phyloP scores from a whole-genome alignment of 2,329 filamentous ascomycete genomes.

The Coleophoma eucalyptorum region DNA sequence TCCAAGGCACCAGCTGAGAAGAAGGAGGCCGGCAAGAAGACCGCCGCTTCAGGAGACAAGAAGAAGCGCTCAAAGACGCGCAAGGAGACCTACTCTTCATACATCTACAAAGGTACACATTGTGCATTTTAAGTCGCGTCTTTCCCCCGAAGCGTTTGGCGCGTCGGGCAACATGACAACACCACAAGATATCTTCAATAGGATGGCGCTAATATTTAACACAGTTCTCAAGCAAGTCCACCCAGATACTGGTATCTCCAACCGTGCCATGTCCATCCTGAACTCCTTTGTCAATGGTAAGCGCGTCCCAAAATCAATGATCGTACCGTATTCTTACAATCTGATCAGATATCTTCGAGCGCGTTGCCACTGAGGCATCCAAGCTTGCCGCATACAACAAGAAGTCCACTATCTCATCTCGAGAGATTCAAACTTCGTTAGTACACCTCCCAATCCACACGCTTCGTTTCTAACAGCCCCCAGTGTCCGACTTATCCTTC shows the following conservation, averaged over 20 bases:
- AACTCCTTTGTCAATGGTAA: slow-evolving; percentile 99
- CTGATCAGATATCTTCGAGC: slow-evolving; percentile 92
- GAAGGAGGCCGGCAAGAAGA: slow-evolving; percentile 99
- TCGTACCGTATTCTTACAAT: slow-evolving; percentile 17
- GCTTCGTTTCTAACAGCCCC: background rate
- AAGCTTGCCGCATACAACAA: slow-evolving; percentile 99
- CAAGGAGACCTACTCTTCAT: slow-evolving; percentile 99
- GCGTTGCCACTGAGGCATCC: slow-evolving; percentile 95
- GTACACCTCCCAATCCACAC: slow-evolving; percentile 23
- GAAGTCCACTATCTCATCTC: slow-evolving; percentile 99
- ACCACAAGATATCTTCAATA: slow-evolving; percentile 12
- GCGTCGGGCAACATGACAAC: slow-evolving; percentile 15
- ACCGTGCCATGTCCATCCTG: slow-evolving; percentile 98
- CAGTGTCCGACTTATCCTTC: slow-evolving; percentile 90
- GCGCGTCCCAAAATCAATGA: slow-evolving; percentile 26
- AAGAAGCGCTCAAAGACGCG: slow-evolving; percentile 99
- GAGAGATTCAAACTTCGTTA: slow-evolving; percentile 97
- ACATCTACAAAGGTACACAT: slow-evolving; percentile 97
- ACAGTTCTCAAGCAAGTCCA: slow-evolving; percentile 99
- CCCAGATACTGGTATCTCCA: slow-evolving; percentile 99
- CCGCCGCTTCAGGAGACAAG: slow-evolving; percentile 92
- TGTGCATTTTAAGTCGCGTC: slow-evolving; percentile 15
- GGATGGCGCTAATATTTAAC: slow-evolving; percentile 31
- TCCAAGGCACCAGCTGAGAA: slow-evolving; percentile 89
- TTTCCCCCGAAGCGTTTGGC: slow-evolving; percentile 6